Conservation (phyloP, 23 red algal genomes). For the Porphyridium purpureum region DNA sequence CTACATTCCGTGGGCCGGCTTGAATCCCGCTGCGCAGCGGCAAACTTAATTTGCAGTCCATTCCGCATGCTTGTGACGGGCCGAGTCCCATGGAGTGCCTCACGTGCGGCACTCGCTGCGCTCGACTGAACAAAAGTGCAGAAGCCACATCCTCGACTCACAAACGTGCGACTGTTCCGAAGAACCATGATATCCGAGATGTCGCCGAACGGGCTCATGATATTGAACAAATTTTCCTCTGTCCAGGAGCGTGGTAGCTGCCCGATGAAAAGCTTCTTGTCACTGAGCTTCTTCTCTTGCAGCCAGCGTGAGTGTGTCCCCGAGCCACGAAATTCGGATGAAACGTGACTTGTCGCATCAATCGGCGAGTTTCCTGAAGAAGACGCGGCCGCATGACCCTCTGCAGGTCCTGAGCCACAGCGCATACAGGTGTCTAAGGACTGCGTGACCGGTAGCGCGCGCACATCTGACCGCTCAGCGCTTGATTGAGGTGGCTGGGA, state of each 20-base stretch:
- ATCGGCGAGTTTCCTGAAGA: too few relatives aligned
- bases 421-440: too few relatives aligned
- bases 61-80: neutral
- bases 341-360: too few relatives aligned
- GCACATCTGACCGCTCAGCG: too few relatives aligned
- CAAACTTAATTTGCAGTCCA: neutral
- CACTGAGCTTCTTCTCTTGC: too few relatives aligned
- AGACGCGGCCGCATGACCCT: too few relatives aligned
- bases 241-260: neutral
- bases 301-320: too few relatives aligned
- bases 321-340: too few relatives aligned
- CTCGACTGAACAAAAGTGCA: neutral
- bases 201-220: neutral
- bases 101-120: neutral
- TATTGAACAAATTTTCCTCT: neutral
- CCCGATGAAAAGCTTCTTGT: conserved; percentile 2
- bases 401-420: too few relatives aligned
- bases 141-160: neutral
- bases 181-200: neutral
- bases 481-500: too few relatives aligned
- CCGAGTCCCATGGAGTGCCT: neutral
- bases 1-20: too few relatives aligned
- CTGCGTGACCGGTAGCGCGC: too few relatives aligned
- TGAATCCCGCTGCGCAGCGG: neutral
- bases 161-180: neutral